These are phyloP conservation scores for Skeletonema menzelii DNA, from an alignment of 108 stramenopile species.

Conservation along the genomic window DNA sequence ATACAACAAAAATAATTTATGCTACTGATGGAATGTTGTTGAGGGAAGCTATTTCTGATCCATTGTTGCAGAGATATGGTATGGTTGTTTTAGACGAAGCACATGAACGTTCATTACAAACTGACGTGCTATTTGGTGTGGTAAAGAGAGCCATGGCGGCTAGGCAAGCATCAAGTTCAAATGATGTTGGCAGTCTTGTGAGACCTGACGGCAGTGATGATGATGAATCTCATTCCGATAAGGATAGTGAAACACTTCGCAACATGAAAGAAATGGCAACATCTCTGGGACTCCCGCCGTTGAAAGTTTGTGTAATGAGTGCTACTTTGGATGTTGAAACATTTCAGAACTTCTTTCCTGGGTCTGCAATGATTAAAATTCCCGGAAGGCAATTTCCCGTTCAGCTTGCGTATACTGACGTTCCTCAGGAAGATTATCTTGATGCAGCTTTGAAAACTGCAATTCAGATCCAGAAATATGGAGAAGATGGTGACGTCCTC, in stretches of 20 bases:
- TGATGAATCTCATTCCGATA: slow-evolving; percentile 7
- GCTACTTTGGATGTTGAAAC: slow-evolving; percentile 92
- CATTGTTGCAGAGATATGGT: slow-evolving; percentile 77
- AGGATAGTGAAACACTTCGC: slow-evolving; percentile 52
- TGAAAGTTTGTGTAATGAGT: slow-evolving; percentile 96
- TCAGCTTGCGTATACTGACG: slow-evolving; percentile 74
- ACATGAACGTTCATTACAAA: slow-evolving; percentile 95
- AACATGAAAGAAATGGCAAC: slow-evolving; percentile 47
- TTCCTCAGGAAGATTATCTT: slow-evolving; percentile 66
- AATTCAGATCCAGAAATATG: slow-evolving; percentile 86
- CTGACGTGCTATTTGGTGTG: slow-evolving; percentile 97
- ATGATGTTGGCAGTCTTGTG: not conserved
- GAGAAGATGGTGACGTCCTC: slow-evolving; percentile 80
- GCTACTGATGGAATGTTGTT: slow-evolving; percentile 98
- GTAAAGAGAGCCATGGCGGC: slow-evolving; percentile 92
- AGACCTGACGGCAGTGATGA: slow-evolving; percentile 5
- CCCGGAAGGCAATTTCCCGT: slow-evolving; percentile 91
- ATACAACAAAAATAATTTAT: slow-evolving; percentile 84
- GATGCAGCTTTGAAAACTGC: slow-evolving; percentile 81
- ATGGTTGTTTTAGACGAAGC: slow-evolving; percentile 96
- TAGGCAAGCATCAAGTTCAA: slow-evolving; percentile 20
- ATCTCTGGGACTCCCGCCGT: slow-evolving; percentile 55
- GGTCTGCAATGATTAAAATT: slow-evolving; percentile 66
- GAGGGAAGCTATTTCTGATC: slow-evolving; percentile 89
- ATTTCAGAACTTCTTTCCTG: slow-evolving; percentile 82